Evolutionary conservation across 2,329 filamentous ascomycete species (phyloP), one percentile per base, ranked within the genome.

Genomic region (Epichloe scottii): DNA sequence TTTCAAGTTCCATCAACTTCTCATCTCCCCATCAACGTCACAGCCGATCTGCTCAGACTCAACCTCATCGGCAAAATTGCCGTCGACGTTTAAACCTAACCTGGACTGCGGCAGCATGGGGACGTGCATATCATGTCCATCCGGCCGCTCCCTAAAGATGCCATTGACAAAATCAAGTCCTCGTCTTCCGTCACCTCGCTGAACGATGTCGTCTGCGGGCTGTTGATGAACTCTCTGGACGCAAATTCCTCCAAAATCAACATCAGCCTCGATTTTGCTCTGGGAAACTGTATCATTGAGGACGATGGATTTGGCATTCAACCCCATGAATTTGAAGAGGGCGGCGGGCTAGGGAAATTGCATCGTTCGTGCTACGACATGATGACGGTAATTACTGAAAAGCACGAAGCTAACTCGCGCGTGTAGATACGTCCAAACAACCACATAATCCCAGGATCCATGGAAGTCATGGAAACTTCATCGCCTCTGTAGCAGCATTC

Each of bases 181-280:
- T 94, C 91, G 0, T 81, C 81, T n/a, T 74, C 78, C 51, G 84
- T 97, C 58, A 85, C 82, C 2, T 85, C 82, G 43, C 72, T 97
- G 34, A 84, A 84, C 58, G 77, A 71, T 26, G 89, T 87, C 4
- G 71, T 87, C 14, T 71, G 81, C 51, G 87, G 85, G 44, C 75
- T 97, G 10, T 59, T 94, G 26, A 81, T 85, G 63, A 98, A 98
- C 64, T 81, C 89, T 0, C 73, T 98, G 12, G 93, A 98, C 70
- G 88, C 89, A 4, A 70, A 71, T 44, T 84, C 90, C 15, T 76
- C 73, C 35, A 85, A 76, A 51, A 69, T 96, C 55, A 78, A 78
- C 49, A 72, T 95, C 50, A 77, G 75, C 1, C 71, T 95, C 21
- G 86, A 96, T 67, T 89, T 88, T 62, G 66, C 68, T 49, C 81